Percentiles rank a stretch among this genome's conserved stretches.
These are phyloP conservation scores for Apostasia shenzhenica DNA, from an alignment of 106 monocot species.

Conservation along the genomic window DNA sequence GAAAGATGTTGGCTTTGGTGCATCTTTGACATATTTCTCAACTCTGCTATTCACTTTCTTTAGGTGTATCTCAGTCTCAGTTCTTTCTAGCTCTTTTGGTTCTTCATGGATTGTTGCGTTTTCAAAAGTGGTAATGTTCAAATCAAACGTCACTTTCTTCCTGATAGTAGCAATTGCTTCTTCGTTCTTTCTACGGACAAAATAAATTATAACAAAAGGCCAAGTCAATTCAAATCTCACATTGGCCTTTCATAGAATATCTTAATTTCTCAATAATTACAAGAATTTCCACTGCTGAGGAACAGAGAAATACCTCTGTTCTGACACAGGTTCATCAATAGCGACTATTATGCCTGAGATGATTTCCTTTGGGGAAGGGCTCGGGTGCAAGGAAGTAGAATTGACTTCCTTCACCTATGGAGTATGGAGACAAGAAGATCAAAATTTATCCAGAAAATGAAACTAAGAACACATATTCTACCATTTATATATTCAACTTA, in stretches of 20 bases:
- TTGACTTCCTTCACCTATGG: neutral
- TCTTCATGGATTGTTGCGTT: constrained; percentile 1
- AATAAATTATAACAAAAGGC: neutral
- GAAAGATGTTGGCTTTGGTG: constrained; percentile 12
- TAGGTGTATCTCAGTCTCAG: neutral
- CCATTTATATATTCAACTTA: neutral
- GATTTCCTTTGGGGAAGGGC: neutral
- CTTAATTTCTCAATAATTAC: neutral
- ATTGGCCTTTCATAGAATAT: neutral
- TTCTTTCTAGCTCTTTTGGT: neutral
- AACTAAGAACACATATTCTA: neutral
- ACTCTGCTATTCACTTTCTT: constrained; percentile 14
- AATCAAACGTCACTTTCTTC: constrained; percentile 86
- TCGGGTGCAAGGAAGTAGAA: neutral
- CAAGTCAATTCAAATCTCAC: neutral
- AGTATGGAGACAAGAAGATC: neutral
- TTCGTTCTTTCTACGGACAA: constrained; percentile 24
- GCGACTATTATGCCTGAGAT: constrained; percentile 1
- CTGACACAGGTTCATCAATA: constrained; percentile 1
- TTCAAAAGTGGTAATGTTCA: constrained; percentile 57
- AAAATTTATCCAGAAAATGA: neutral
- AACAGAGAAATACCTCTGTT: constrained; percentile 11
- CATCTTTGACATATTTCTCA: neutral
- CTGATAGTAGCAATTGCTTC: constrained; percentile 17
- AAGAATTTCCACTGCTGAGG: too few species aligned